These are phyloP conservation scores for Anethum foeniculum DNA, from an alignment of 140 eudicot species.

Conservation along the genomic window DNA sequence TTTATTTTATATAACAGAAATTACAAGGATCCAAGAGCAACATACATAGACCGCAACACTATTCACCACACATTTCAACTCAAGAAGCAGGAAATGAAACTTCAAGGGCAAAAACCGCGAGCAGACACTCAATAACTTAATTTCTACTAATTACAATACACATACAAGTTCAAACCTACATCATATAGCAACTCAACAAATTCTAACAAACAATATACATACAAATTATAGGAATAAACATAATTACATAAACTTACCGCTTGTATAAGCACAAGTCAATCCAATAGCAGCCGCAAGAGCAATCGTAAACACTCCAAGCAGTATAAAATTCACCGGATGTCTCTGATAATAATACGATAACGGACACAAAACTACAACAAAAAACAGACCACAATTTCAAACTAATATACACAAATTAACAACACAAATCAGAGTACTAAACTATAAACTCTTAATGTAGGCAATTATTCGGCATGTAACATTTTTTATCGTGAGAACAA, in stretches of 20 bases:
- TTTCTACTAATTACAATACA: not conserved
- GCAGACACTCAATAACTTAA: not conserved
- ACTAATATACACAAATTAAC: not conserved
- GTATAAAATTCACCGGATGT: slow-evolving; percentile 64
- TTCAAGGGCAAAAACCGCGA: not conserved
- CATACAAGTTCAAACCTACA: not conserved
- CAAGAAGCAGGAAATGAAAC: not conserved
- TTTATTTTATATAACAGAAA: not conserved
- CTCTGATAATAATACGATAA: slow-evolving; percentile 53
- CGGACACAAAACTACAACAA: slow-evolving; percentile 49
- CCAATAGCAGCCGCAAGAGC: slow-evolving; percentile 23
- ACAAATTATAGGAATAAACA: too few relatives aligned
- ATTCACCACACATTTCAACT: not conserved
- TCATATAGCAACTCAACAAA: not conserved
- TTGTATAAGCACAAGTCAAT: slow-evolving; percentile 57
- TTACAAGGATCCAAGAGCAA: not conserved
- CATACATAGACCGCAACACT: not conserved
- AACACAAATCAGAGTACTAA: not conserved
- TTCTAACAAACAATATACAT: not conserved
- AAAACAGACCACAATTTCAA: not conserved
- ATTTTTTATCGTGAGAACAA: not conserved
- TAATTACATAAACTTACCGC: slow-evolving; percentile 35
- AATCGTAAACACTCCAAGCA: slow-evolving; percentile 64
- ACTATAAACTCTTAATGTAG: not conserved
- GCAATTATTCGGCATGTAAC: not conserved